These are phyloP conservation scores for Waltergamsia citrina DNA, from an alignment of 2,329 filamentous ascomycete genomes.

Conservation along the genomic window DNA sequence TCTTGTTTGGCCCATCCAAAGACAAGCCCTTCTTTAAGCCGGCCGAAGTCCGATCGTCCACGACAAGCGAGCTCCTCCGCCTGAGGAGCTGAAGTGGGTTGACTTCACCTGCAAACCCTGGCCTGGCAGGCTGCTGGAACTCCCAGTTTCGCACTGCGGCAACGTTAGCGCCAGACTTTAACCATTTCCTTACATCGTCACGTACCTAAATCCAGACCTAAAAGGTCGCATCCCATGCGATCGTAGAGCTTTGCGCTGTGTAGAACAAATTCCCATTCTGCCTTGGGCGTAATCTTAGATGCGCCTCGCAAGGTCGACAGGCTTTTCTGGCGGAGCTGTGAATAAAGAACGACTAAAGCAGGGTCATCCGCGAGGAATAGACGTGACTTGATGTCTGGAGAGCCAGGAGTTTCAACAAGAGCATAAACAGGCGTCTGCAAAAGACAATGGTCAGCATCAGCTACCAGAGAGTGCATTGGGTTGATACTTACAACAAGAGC, in stretches of 20 bases:
- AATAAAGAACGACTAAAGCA: conserved; percentile 77
- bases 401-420: conserved; percentile 58
- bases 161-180: too few species aligned
- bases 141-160: conserved; percentile 66
- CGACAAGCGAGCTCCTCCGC: conserved; percentile 67
- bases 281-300: conserved; percentile 65
- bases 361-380: conserved; percentile 87
- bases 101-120: conserved; percentile 33
- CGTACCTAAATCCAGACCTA: conserved; percentile 75
- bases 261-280: conserved; percentile 83
- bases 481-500: conserved; percentile 59
- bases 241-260: conserved; percentile 79
- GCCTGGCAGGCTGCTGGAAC: conserved; percentile 49
- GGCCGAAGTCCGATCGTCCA: conserved; percentile 58
- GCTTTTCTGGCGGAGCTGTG: conserved; percentile 72
- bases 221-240: conserved; percentile 86
- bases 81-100: conserved; percentile 61
- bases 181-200: too few species aligned
- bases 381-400: conserved; percentile 63
- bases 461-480: background rate
- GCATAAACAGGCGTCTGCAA: conserved; percentile 65
- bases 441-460: conserved; percentile 1
- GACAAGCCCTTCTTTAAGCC: conserved; percentile 30
- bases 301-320: conserved; percentile 80
- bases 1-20: conserved; percentile 26